Percentiles rank a stretch among this genome's conserved stretches.
phyloP scores from a whole-genome alignment of 306 rosid species.

The Datisca glomerata region DNA sequence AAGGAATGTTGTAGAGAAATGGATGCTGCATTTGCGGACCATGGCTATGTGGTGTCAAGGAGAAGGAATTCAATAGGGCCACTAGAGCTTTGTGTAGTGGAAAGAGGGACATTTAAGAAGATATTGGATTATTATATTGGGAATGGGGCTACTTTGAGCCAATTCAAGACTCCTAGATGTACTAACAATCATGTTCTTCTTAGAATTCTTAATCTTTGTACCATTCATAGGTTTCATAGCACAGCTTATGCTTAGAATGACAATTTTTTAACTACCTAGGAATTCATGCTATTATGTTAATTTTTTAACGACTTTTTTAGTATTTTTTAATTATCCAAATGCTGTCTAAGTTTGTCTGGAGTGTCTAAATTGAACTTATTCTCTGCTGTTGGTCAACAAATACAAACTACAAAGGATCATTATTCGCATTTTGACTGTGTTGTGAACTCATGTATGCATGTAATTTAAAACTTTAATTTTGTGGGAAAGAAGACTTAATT shows the following conservation, averaged over 20 bases:
- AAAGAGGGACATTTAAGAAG: slow-evolving; percentile 63
- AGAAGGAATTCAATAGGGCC: slow-evolving; percentile 65
- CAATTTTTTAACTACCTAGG: no score
- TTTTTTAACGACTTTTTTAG: no score
- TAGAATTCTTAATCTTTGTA: slow-evolving; percentile 33
- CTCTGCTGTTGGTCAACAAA: no score
- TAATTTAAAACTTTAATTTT: no score
- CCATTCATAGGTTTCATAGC: slow-evolving; percentile 37
- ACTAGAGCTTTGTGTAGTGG: slow-evolving; percentile 53
- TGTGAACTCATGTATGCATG: no score
- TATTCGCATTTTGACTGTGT: no score
- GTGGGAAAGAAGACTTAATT: no score
- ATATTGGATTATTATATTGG: slow-evolving; percentile 56
- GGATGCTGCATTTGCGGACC: slow-evolving; percentile 67
- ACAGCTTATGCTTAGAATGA: slow-evolving; percentile 55
- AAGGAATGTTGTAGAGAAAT: slow-evolving; percentile 48
- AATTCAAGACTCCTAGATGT: slow-evolving; percentile 90
- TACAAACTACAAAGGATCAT: no score
- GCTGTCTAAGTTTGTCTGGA: no score
- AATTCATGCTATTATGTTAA: no score
- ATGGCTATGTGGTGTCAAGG: slow-evolving; percentile 81
- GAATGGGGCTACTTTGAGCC: slow-evolving; percentile 66
- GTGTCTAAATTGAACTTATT: no score
- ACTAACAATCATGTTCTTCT: slow-evolving; percentile 45
- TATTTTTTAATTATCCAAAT: no score